A percentile compares a stretch with the other conserved stretches of the same genome.
These are phyloP conservation scores for Psilocybe azurescens DNA, from an alignment of 768 basidiomycete species.

Conservation along the genomic window DNA sequence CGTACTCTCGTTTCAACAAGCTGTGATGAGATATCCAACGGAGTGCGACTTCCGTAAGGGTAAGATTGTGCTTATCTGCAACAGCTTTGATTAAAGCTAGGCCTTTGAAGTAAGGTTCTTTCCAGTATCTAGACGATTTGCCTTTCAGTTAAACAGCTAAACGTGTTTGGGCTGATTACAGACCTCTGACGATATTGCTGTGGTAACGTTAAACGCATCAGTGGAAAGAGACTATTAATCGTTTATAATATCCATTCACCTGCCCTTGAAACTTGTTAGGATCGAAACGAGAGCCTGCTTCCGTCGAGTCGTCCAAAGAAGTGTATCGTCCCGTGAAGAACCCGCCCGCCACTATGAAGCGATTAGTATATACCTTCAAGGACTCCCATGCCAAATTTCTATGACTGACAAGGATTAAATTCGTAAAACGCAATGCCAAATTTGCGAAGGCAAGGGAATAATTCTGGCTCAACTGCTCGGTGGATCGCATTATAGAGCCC, in stretches of 20 bases:
- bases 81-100: constrained; percentile 48
- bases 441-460: constrained; percentile 63
- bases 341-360: constrained; percentile 57
- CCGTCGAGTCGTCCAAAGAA: constrained; percentile 42
- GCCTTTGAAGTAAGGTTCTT: constrained; percentile 55
- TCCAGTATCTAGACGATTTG: constrained; percentile 50
- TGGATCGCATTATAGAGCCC: constrained; percentile 49
- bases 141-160: background rate
- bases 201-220: constrained; percentile 29
- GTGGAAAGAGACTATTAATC: constrained; percentile 40
- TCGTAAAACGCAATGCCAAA: constrained; percentile 60
- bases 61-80: constrained; percentile 40
- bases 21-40: constrained; percentile 67
- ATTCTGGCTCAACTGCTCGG: constrained; percentile 44
- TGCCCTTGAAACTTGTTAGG: constrained; percentile 48
- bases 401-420: constrained; percentile 55
- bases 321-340: constrained; percentile 61
- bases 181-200: constrained; percentile 3
- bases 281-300: constrained; percentile 65
- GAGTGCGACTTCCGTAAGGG: constrained; percentile 58
- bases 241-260: constrained; percentile 29
- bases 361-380: too few species aligned
- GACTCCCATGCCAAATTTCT: too few species aligned
- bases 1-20: constrained; percentile 48
- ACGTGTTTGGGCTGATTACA: background rate